Evolutionary conservation across 116 monocot species (phyloP), one percentile per base, ranked within the genome.

Genomic region (Dioscorea cayenensis): DNA sequence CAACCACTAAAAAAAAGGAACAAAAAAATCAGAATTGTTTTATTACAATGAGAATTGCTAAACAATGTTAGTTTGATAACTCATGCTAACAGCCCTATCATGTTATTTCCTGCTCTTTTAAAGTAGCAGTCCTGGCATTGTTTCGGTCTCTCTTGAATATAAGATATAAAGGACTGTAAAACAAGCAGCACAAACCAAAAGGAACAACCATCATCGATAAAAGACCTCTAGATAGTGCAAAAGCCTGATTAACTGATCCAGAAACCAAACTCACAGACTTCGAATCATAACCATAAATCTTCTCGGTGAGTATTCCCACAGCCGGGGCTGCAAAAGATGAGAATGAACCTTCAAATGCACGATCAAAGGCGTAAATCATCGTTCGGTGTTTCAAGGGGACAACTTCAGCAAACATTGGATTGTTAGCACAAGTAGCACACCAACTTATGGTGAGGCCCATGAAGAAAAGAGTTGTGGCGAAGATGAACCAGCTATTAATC

Each of bases 401-500:
- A 0, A 96, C 82, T 77, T 89, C 95, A 5, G 95, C 95, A 50
- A 92, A 96, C 76, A 96, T 92, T 29, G 95, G 95, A 76, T 92
- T 96, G 75, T 96, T 96, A 2, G 90, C 89, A 71, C 92, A 87
- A n/a, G 86, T 75, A 25, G 81, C 83, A 49, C 92, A 92, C 95
- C 95, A 96, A 72, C 95, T 96, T 72, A 96, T 92, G 6, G 90
- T 81, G 16, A 87, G 69, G 17, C 95, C 95, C 95, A 96, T 96
- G 64, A 96, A 67, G 68, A 92, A 82, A 51, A 96, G 87, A 2
- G 89, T 89, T 8, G 52, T 61, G 10, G 87, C 95, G 38, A 78
- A 92, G 21, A 79, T 25, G 4, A 59, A 14, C 85, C 83, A 85
- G 71, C 68, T 87, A 19, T 75, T 62, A 5, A 78, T 80, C 0